Conservation (phyloP, 176 grass and related monocot species). For the Carex littledalei region DNA sequence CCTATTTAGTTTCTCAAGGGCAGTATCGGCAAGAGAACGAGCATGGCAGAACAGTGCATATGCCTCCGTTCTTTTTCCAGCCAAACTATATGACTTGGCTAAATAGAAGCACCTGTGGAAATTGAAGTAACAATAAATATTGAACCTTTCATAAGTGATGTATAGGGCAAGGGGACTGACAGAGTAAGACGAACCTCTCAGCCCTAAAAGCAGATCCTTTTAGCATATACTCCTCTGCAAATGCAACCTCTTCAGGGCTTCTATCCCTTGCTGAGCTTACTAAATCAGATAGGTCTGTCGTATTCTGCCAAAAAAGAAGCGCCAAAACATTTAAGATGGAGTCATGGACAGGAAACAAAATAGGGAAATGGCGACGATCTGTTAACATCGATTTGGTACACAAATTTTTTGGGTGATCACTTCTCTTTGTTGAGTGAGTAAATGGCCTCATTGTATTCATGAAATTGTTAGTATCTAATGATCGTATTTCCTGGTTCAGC, state of each 20-base stretch:
- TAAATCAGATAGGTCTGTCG: constrained; percentile 81
- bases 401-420: background rate
- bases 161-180: background rate
- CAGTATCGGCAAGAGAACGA: constrained; percentile 46
- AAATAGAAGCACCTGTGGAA: constrained; percentile 86
- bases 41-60: constrained; percentile 85
- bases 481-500: background rate
- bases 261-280: constrained; percentile 92
- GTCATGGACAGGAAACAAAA: background rate
- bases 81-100: constrained; percentile 94
- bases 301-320: constrained; percentile 53
- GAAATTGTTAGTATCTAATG: background rate
- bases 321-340: constrained; percentile 14
- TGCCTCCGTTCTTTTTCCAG: constrained; percentile 84
- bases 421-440: background rate
- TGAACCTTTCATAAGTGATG: background rate
- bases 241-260: constrained; percentile 66
- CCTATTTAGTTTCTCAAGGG: constrained; percentile 51
- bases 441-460: background rate
- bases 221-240: constrained; percentile 61
- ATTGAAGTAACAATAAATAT: constrained; percentile 26
- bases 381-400: background rate
- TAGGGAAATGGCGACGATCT: background rate
- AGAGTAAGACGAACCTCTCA: constrained; percentile 49
- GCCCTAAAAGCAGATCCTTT: constrained; percentile 75